A percentile compares a stretch with the other conserved stretches of the same genome.
Conservation (phyloP, 1,284 basidiomycete genomes). For the Thecaphora thlaspeos region DNA sequence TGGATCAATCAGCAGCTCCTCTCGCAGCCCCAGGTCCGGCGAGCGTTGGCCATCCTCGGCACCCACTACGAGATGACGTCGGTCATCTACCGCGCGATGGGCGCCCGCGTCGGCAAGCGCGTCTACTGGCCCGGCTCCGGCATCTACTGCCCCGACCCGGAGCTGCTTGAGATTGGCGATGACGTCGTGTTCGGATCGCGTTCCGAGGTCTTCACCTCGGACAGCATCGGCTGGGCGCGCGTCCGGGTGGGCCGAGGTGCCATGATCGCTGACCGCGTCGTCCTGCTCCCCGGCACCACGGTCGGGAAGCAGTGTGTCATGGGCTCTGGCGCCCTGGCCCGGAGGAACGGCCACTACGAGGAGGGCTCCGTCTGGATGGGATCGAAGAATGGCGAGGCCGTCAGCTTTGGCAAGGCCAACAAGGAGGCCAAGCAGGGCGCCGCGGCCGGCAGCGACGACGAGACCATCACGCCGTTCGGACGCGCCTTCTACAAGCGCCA, state of each 20-base stretch:
- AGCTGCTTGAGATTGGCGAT: slow-evolving; percentile 57
- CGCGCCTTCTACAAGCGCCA: slow-evolving; percentile 56
- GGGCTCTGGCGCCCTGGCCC: slow-evolving; percentile 55
- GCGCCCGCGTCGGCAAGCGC: slow-evolving; percentile 54
- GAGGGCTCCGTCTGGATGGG: slow-evolving; percentile 58
- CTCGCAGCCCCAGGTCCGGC: slow-evolving; percentile 49
- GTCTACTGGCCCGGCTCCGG: slow-evolving; percentile 58
- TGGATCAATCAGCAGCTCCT: slow-evolving; percentile 55
- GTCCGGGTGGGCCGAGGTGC: slow-evolving; percentile 55
- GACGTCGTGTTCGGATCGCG: slow-evolving; percentile 57
- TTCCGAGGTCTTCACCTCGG: slow-evolving; percentile 56
- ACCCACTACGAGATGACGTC: slow-evolving; percentile 58
- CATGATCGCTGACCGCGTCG: slow-evolving; percentile 58
- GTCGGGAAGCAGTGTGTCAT: slow-evolving; percentile 56
- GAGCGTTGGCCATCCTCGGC: slow-evolving; percentile 52
- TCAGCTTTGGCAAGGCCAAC: slow-evolving; percentile 54
- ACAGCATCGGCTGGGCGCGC: slow-evolving; percentile 57
- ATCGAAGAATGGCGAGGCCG: slow-evolving; percentile 56
- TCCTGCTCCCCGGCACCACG: slow-evolving; percentile 54
- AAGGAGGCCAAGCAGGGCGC: slow-evolving; percentile 40
- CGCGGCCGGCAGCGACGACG: slow-evolving; percentile 29
- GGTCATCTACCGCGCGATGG: slow-evolving; percentile 57
- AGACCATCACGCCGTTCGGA: slow-evolving; percentile 57
- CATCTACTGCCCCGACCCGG: slow-evolving; percentile 57
- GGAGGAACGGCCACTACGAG: slow-evolving; percentile 56